These are phyloP conservation scores for Puccinia novopanici DNA, from an alignment of 1,284 basidiomycete species.

Conservation along the genomic window DNA sequence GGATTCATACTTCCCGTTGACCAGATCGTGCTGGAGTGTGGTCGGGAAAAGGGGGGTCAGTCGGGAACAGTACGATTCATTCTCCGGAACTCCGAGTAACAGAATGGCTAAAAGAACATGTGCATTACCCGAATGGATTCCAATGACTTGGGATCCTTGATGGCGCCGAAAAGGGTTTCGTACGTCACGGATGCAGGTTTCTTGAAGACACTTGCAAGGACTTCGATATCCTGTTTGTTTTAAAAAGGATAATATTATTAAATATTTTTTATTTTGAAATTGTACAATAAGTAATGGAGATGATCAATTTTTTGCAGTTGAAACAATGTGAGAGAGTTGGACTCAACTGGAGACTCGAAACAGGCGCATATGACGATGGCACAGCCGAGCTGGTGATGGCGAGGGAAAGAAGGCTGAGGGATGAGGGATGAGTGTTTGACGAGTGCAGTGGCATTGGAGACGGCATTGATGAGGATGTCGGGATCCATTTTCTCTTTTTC, in stretches of 20 bases:
- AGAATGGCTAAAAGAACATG: not conserved
- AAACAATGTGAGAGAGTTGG: not conserved
- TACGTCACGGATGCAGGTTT: not conserved
- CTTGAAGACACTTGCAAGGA: not conserved
- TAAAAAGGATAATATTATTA: no score
- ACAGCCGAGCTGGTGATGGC: conserved; percentile 31
- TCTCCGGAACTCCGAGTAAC: not conserved
- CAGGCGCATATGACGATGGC: conserved; percentile 40
- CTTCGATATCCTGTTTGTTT: conserved; percentile 15
- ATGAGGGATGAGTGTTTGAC: not conserved
- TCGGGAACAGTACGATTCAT: not conserved
- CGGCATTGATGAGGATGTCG: conserved; percentile 17
- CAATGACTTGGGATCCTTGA: conserved; percentile 11
- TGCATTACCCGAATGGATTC: not conserved
- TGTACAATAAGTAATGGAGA: no score
- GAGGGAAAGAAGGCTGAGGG: not conserved
- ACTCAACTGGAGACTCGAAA: not conserved
- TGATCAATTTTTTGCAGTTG: no score
- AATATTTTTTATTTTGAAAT: no score
- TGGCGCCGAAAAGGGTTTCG: conserved; percentile 14
- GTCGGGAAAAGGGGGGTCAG: not conserved
- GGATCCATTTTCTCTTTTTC: conserved; percentile 5
- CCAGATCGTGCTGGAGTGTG: not conserved
- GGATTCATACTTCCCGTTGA: conserved; percentile 18
- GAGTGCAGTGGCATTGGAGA: conserved; percentile 22